Evolutionary conservation across 345 rosid genomes (phyloP).

Genomic region (Lepidium africanum): DNA sequence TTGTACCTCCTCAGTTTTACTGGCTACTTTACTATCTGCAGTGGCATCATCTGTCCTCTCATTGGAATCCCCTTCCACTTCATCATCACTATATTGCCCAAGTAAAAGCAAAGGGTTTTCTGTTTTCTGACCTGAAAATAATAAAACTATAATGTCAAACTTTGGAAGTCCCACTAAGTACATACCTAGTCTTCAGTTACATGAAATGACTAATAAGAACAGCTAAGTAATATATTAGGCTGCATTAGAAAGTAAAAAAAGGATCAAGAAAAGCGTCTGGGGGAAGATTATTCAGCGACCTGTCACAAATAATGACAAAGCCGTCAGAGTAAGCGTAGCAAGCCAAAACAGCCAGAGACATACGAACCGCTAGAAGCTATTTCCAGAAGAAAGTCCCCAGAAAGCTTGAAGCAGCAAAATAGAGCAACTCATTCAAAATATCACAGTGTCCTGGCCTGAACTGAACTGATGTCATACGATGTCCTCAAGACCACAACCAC

Average conservation of each 20-base stretch:
- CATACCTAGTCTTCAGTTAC: not conserved
- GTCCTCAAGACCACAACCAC: constrained; percentile 71
- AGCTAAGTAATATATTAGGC: not conserved
- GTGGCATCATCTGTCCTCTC: constrained; percentile 18
- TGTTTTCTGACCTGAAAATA: constrained; percentile 62
- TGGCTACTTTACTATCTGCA: constrained; percentile 31
- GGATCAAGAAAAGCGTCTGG: constrained; percentile 15
- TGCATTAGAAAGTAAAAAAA: not conserved
- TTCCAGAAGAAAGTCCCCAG: constrained; percentile 64
- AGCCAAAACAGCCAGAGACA: constrained; percentile 77
- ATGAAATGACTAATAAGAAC: not conserved
- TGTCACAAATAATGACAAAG: constrained; percentile 50
- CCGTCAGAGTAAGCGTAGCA: constrained; percentile 47
- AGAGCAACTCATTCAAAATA: constrained; percentile 65
- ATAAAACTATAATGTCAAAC: constrained; percentile 31
- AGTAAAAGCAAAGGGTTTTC: constrained; percentile 81
- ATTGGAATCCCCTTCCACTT: constrained; percentile 49
- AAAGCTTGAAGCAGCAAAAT: constrained; percentile 53
- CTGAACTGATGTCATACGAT: constrained; percentile 57
- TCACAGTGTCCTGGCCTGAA: constrained; percentile 58
- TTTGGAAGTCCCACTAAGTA: constrained; percentile 17
- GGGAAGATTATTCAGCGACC: constrained; percentile 46
- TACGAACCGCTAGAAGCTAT: constrained; percentile 78
- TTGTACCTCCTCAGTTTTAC: constrained; percentile 44
- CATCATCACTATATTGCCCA: constrained; percentile 93